A percentile compares a stretch with the other conserved stretches of the same genome.
Evolutionary conservation across 2,329 filamentous ascomycete species (phyloP).

Genomic region (Dothistroma septosporum): DNA sequence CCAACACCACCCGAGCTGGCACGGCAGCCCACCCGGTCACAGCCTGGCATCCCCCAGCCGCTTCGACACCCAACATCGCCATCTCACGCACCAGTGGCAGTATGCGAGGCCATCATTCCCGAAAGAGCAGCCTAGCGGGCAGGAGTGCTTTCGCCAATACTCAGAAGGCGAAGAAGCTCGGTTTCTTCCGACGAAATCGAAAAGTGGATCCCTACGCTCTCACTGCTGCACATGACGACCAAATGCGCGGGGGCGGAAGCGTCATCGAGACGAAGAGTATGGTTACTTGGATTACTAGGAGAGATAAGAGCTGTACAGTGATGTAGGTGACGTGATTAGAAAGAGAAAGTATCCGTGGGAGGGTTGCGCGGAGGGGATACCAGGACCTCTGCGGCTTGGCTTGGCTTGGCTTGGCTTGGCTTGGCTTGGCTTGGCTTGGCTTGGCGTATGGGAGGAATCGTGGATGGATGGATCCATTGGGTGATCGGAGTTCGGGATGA

Average conservation of each 20-base stretch:
- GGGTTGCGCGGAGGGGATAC: background rate
- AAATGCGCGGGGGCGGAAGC: constrained; percentile 12
- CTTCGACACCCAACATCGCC: constrained; percentile 5
- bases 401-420: too few species aligned
- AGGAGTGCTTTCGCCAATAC: constrained; percentile 24
- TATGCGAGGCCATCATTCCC: constrained; percentile 3
- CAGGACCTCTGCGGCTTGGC: too few species aligned
- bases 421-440: too few species aligned
- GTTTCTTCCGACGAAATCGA: constrained; percentile 25
- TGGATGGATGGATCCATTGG: background rate
- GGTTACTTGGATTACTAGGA: constrained; percentile 21
- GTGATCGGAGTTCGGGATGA: background rate
- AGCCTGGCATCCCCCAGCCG: constrained; percentile 34
- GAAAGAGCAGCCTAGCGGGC: constrained; percentile 20
- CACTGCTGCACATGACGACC: constrained; percentile 1
- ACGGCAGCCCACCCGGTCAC: constrained; percentile 33
- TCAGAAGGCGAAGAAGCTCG: constrained; percentile 27
- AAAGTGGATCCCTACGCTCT: constrained; percentile 13
- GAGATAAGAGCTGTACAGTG: constrained; percentile 22
- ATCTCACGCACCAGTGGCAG: constrained; percentile 13
- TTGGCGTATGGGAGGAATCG: background rate
- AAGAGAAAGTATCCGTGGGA: background rate
- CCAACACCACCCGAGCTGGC: constrained; percentile 21
- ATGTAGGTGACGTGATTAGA: constrained; percentile 20
- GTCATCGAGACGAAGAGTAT: constrained; percentile 27